Evolutionary conservation across 1,139 yeast species (phyloP).

Genomic region (Sugiyamaella pinicola): DNA sequence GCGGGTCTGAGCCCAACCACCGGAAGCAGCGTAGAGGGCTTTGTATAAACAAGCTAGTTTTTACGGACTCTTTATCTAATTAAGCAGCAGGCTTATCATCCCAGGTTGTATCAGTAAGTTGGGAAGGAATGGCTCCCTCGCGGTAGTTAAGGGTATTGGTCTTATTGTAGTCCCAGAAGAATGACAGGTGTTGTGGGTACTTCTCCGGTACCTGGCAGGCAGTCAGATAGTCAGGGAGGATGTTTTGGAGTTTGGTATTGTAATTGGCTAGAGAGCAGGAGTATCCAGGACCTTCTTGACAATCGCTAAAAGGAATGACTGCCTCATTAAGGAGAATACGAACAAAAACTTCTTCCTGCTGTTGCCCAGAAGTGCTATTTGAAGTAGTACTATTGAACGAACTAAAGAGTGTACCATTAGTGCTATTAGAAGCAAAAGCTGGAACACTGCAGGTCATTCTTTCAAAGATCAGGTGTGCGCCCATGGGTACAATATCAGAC

Average conservation of each 20-base stretch:
- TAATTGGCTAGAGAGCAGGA: conserved; percentile 54
- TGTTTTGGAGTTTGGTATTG: conserved; percentile 28
- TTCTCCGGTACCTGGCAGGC: conserved; percentile 35
- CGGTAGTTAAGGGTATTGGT: conserved; percentile 31
- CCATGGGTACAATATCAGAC: conserved; percentile 57
- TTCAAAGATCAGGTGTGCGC: conserved; percentile 57
- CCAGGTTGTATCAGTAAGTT: conserved; percentile 24
- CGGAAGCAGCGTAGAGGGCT: too few species aligned
- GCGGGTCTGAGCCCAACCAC: too few species aligned
- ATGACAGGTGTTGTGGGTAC: conserved; percentile 36
- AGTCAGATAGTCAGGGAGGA: conserved; percentile 27
- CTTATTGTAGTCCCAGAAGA: conserved; percentile 41
- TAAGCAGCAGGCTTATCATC: conserved; percentile 22
- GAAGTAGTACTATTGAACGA: conserved; percentile 18
- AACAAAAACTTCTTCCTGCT: too few species aligned
- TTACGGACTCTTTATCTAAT: too few species aligned
- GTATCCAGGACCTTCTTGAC: conserved; percentile 60
- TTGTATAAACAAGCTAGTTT: too few species aligned
- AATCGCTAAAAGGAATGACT: conserved; percentile 56
- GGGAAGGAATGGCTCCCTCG: conserved; percentile 38
- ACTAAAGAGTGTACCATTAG: conserved; percentile 46
- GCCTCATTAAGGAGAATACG: conserved; percentile 62
- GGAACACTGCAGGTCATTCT: conserved; percentile 53
- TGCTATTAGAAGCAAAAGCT: conserved; percentile 47
- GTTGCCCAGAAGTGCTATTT: conserved; percentile 37